Evolutionary conservation across 352 stramenopile species (phyloP).

Genomic region (Phytophthora colocasiae): DNA sequence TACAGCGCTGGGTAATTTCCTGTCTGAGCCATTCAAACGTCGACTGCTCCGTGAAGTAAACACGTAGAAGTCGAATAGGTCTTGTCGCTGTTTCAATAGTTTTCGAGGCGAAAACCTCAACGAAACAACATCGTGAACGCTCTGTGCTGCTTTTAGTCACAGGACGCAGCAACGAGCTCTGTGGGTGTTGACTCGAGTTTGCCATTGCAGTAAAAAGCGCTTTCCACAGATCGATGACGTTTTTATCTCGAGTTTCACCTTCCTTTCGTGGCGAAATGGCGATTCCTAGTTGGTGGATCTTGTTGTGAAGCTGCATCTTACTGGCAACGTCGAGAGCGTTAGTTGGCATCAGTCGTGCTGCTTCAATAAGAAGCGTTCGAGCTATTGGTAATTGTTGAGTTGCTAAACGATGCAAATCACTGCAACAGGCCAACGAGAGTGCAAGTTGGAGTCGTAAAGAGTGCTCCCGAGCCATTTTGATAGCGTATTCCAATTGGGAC

Average conservation of each 20-base stretch:
- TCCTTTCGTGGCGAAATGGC: conserved; percentile 2
- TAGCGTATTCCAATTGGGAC: conserved; percentile 40
- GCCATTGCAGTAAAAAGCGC: conserved; percentile 15
- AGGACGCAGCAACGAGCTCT: conserved; percentile 19
- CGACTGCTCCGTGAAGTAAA: conserved; percentile 38
- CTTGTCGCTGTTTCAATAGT: neutral
- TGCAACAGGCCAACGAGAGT: conserved; percentile 48
- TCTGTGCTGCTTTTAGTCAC: conserved; percentile 23
- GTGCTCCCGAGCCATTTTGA: conserved; percentile 45
- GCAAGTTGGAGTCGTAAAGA: conserved; percentile 42
- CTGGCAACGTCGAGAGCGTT: conserved; percentile 36
- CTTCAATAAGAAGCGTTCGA: conserved; percentile 38
- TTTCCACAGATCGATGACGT: conserved; percentile 37
- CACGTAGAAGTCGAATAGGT: conserved; percentile 35
- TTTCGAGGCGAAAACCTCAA: conserved; percentile 20
- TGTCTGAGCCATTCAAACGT: conserved; percentile 48
- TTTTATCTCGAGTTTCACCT: conserved; percentile 31
- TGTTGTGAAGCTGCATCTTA: conserved; percentile 60
- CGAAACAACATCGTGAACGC: conserved; percentile 31
- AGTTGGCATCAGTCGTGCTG: conserved; percentile 39
- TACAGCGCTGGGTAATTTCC: conserved; percentile 34
- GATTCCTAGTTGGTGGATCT: conserved; percentile 40
- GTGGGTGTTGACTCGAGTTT: neutral
- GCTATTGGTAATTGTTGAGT: conserved; percentile 15
- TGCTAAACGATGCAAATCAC: conserved; percentile 36